Evolutionary conservation across 768 basidiomycete genomes (phyloP), one percentile per base, ranked within the genome.

Genomic region (Cubamyces sp.): DNA sequence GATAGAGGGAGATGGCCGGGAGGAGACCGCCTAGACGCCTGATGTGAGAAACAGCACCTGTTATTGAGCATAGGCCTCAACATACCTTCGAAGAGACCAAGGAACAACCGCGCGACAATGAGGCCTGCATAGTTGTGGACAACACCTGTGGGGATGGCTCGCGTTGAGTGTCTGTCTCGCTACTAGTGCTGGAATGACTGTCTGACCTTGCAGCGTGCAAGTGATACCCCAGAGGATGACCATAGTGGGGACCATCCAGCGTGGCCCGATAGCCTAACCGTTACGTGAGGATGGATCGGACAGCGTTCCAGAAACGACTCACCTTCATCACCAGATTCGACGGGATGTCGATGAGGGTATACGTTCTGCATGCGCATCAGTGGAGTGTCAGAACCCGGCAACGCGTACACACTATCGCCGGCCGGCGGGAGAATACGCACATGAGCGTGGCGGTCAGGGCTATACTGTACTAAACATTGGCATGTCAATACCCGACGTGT

Each of bases 141-240:
- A 15, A 81, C 65, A 1, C 83, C 83, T 82, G 61, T 14, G 43
- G 4, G 26, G 40, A 37, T 37, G 2, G 34, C 11, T 26, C 23
- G 26, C 5, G 6, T 47, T 34, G 34, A 34, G 9, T 34, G 34
- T 11, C 34, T 34, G 9, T 34, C 21, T 37, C 34, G 34, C 8
- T 30, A 43, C 34, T 11, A 34, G 11, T 9, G 34, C 5, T 1
- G 1, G 19, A 28, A 21, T 19, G 30, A 1, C 5, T 4, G 28
- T 64, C 66, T 21, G 54, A 81, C 86, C 87, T 79, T 90, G 87
- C 47, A 84, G 74, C 9, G 85, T 78, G 11, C 82, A 79, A 15
- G 86, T 80, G n/a, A 88, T 49, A n/a, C 89, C 89, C 88, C 90
- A 91, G 0, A 84, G 66, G 0, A 82, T 79, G 50, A 89, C 73